phyloP scores from a whole-genome alignment of 345 rosid species.

The Noccaea caerulescens region DNA sequence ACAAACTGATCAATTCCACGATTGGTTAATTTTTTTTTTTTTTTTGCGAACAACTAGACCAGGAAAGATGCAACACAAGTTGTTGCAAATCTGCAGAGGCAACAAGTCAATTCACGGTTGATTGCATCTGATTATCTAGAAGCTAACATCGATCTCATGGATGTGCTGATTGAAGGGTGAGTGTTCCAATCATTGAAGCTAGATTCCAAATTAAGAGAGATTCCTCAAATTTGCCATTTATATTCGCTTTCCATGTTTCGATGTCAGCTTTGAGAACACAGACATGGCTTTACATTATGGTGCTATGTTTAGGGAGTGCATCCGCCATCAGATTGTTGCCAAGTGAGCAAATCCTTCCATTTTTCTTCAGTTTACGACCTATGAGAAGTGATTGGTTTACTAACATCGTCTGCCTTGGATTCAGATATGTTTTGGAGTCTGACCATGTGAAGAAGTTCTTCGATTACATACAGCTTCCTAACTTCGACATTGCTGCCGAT shows the following conservation, averaged over 20 bases:
- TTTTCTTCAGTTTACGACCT: slow-evolving; percentile 1
- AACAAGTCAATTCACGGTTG: slow-evolving; percentile 85
- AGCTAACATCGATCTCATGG: slow-evolving; percentile 84
- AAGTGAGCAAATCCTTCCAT: slow-evolving; percentile 51
- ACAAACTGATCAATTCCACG: no score
- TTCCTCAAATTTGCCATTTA: slow-evolving; percentile 5
- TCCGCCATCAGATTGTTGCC: slow-evolving; percentile 94
- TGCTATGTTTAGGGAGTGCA: slow-evolving; percentile 97
- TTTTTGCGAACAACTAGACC: slow-evolving; percentile 49
- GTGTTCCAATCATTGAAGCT: background rate
- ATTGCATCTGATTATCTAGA: slow-evolving; percentile 95
- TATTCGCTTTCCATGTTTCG: slow-evolving; percentile 31
- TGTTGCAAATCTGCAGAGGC: slow-evolving; percentile 96
- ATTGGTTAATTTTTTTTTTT: background rate
- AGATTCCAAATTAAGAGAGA: background rate
- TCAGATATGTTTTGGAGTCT: slow-evolving; percentile 91
- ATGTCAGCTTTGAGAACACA: slow-evolving; percentile 67
- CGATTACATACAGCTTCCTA: slow-evolving; percentile 88
- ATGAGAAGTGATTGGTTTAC: background rate
- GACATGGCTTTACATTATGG: slow-evolving; percentile 99
- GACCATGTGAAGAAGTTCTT: slow-evolving; percentile 88
- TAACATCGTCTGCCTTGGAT: slow-evolving; percentile 17
- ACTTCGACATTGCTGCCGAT: slow-evolving; percentile 97
- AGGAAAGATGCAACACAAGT: slow-evolving; percentile 98
- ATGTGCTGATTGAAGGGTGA: slow-evolving; percentile 77